Evolutionary conservation across 441 rosid species (phyloP), one percentile per base, ranked within the genome.

Genomic region (Erodium moschatum): DNA sequence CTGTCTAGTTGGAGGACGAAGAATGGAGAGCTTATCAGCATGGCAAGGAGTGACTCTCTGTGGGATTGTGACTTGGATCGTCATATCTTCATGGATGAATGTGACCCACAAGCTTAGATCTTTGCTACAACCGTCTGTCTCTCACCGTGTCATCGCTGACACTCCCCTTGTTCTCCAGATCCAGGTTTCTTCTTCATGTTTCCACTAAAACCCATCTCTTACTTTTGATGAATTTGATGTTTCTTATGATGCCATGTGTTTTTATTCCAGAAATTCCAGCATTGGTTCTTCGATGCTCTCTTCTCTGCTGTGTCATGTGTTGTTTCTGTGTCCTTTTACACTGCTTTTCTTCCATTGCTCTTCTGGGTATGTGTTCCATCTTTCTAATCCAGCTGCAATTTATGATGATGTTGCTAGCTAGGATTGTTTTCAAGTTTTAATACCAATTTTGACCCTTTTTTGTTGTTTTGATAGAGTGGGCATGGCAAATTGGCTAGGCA

Each of bases 401-500:
- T 64, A 19, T 69, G 58, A 40, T 60, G 69, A 15, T 73, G 70
- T 54, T 21, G 24, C 27, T 15, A n/a, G 31, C 27, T 67, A 54
- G 61, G 29, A 44, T 73, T 67, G 62, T 54, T 54, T 54, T 0
- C 3, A 0, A 54, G 50, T 44, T 44, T 44, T 7, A 44, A 2
- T 44, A 16, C 16, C 46, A 27, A 31, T 46, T 64, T 68, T 18
- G 19, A 7, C 56, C 66, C 6, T 0, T 69, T 44, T 11, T 44
- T 44, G 50, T 11, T 44, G 69, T n/a, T 16, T 64, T 29, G 80
- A 77, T 77, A 94, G 99, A 91, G 96, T 73, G 99, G 99, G 18
- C 97, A 94, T 86, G 96, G 88, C 27, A 89, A 89, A 86, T 83
- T 94, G 81, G 99, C 97, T 58, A 82, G 99, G 86, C 96, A 91